Base-by-base conservation (phyloP, 768 basidiomycete genomes). In the Hericium rajendrae region DNA sequence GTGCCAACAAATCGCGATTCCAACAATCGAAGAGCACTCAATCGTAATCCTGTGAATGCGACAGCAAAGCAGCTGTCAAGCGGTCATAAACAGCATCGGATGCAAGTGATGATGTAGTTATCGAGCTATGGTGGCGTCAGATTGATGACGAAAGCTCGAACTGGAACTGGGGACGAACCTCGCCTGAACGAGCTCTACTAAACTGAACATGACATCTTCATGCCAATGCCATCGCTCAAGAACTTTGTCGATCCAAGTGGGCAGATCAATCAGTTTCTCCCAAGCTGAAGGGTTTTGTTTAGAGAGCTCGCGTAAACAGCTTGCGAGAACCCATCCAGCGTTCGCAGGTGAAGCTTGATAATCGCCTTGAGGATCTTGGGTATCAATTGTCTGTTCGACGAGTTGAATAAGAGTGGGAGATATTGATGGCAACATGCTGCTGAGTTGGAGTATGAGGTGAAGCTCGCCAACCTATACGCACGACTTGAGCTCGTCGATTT, bases 1-100 rank as follows among this genome's bases (percentile, higher is more conserved):
- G 72, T 65, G 38, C 76, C 65, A 5, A 86, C 72, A 10, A 81
- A 64, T 3, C 74, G 72, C 2, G 83, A 83, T 4, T 75, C 70
- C 15, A 91, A 79, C 6, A 94, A 71, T 22, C 80, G 78, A 6
- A 97, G 76, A 0, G 83, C 74, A 18, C 79, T 74, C 1, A 86
- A 72, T 12, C 95, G 84, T 5, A 89, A 72, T 1, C 72, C 2
- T 81, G 81, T 8, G 86, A 87, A 65, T 93, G 85, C 0, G 92
- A 94, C 2, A 88, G 71, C 1, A 97, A 68, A 18, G 82, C 73
- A 0, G 69, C 64, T 26, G 78, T 73, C 20, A 95, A 69, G 22
- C 65, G 63, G 0, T 75, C 67, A 60, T 88, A 89, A 3, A 85
- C 65, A 18, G 75, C 73, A 10, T 76, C 71, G 15, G 86, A 73